phyloP scores from a whole-genome alignment of 164 flowering plant species.

The Sextonia rubra region DNA sequence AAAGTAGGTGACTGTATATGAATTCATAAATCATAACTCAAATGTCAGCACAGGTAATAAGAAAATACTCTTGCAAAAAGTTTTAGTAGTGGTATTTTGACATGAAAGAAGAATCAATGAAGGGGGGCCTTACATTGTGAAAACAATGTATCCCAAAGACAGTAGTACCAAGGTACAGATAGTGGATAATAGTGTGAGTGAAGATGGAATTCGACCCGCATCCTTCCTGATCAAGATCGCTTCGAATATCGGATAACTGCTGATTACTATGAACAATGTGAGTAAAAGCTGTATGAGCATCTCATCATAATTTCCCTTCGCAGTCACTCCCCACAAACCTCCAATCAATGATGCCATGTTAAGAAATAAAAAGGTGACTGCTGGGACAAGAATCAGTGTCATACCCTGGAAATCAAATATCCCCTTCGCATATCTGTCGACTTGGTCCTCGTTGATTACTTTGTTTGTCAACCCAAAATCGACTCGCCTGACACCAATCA shows the following conservation, averaged over 20 bases:
- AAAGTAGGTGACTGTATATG: too few species aligned
- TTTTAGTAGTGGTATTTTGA: too few species aligned
- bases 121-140: neutral
- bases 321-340: conserved; percentile 15
- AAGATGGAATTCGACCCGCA: conserved; percentile 11
- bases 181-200: conserved; percentile 4
- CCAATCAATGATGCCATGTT: conserved; percentile 16
- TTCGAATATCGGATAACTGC: conserved; percentile 26
- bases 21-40: too few species aligned
- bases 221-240: conserved; percentile 21
- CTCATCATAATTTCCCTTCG: conserved; percentile 7
- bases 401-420: conserved; percentile 29
- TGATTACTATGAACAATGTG: conserved; percentile 10
- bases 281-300: conserved; percentile 23
- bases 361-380: conserved; percentile 13
- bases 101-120: too few species aligned
- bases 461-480: conserved; percentile 33
- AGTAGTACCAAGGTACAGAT: conserved; percentile 5
- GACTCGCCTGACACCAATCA: conserved; percentile 17
- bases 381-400: conserved; percentile 19
- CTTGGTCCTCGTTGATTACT: conserved; percentile 19
- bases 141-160: conserved; percentile 4
- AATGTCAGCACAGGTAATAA: too few species aligned
- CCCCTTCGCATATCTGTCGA: conserved; percentile 20
- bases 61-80: too few species aligned